Conservation (phyloP, 352 stramenopile genomes). For the Blastocystis sp. region DNA sequence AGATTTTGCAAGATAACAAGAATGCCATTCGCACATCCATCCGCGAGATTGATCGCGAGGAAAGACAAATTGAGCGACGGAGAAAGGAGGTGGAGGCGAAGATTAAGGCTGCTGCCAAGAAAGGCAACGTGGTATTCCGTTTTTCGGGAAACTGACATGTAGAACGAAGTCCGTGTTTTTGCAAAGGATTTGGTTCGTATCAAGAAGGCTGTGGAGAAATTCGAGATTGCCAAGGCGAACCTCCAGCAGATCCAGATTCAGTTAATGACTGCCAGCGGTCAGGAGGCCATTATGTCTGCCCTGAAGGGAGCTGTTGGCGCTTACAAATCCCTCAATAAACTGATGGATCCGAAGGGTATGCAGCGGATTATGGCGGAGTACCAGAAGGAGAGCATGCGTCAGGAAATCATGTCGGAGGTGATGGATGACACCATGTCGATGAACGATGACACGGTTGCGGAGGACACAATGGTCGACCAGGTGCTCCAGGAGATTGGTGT, state of each 20-base stretch:
- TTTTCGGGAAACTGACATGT: neutral
- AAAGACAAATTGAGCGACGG: constrained; percentile 32
- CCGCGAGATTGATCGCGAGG: constrained; percentile 8
- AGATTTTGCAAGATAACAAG: neutral
- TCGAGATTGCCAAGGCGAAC: constrained; percentile 37
- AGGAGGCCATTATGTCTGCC: constrained; percentile 2
- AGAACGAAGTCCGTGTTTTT: constrained; percentile 17
- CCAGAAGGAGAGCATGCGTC: neutral
- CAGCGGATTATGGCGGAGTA: constrained; percentile 32
- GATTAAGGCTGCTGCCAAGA: constrained; percentile 3
- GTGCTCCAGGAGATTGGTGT: constrained; percentile 12
- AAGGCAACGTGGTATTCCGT: neutral
- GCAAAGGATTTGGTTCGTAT: constrained; percentile 21
- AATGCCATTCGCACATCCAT: constrained; percentile 19
- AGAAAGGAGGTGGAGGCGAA: constrained; percentile 8
- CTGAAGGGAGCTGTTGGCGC: constrained; percentile 7
- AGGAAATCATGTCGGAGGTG: constrained; percentile 20
- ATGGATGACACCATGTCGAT: neutral
- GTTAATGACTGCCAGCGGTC: constrained; percentile 32
- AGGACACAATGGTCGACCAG: constrained; percentile 2
- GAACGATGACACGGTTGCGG: neutral
- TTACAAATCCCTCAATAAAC: neutral
- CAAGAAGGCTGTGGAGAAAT: constrained; percentile 25
- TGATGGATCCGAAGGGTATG: constrained; percentile 31
- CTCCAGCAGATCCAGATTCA: constrained; percentile 16